Evolutionary conservation across 1,284 basidiomycete genomes (phyloP), one percentile per base, ranked within the genome.

Genomic region (Bjerkandera adusta): DNA sequence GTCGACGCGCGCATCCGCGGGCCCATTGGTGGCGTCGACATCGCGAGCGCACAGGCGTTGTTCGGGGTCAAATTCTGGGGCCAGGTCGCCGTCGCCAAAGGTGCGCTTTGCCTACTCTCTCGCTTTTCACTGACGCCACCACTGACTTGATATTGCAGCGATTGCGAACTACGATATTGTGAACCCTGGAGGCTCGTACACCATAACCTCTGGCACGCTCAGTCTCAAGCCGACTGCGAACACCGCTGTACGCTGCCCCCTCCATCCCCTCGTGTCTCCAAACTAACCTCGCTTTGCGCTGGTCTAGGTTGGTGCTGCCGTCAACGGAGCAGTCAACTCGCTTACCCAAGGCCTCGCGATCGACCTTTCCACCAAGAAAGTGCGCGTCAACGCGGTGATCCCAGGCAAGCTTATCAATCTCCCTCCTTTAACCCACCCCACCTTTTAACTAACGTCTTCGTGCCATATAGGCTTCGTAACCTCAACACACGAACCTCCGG

Each of bases 41-140:
- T 41, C 16, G 39, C 39, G 6, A n/a, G 32, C n/a, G 39, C 39
- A 12, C 29, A 30, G 26, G 39, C 29, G 4, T 29, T 41, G 22
- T 7, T 41, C 20, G 39, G 39, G 16, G 39, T 41, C 8, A 41
- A 41, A 29, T 41, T 41, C 27, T 41, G 39, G 39, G 39, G 39
- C 3, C 39, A 41, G n/a, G 39, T 41, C 26, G 16, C 16, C 13
- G 39, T 41, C 10, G 39, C 39, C n/a, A 41, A 41, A 21, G 34
- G 34, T 8, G 10, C 7, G 34, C 18, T 10, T 16, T 10, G n/a
- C n/a, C n/a, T n/a, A n/a, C n/a, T n/a, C n/a, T n/a, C n/a, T 16
- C 8, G 16, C 7, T 7, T 35, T 7, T 16, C 16, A 16, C 10
- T 16, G 8, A 8, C 10, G 16, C 7, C 34, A 35, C 7, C 7